Evolutionary conservation across 495 filamentous ascomycete genomes (phyloP).

Genomic region (Penicillium soppii): DNA sequence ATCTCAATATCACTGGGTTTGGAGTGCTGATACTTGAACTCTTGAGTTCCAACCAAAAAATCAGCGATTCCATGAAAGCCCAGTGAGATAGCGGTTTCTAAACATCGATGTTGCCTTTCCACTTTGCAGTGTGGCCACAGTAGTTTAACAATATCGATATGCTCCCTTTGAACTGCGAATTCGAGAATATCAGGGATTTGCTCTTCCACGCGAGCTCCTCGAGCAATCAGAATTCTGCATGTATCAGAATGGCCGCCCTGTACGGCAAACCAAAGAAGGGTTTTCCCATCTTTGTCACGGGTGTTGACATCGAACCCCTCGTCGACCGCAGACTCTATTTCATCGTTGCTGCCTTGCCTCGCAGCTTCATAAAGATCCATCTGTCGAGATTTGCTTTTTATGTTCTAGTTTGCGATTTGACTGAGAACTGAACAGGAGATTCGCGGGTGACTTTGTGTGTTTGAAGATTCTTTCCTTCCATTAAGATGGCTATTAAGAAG

Average conservation of each 20-base stretch:
- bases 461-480: background rate
- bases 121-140: background rate
- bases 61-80: background rate
- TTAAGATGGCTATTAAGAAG: background rate
- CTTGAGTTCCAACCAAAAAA: background rate
- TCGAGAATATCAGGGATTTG: background rate
- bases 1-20: background rate
- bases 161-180: background rate
- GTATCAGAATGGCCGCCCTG: background rate
- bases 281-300: background rate
- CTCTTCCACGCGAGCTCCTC: background rate
- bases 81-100: background rate
- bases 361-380: background rate
- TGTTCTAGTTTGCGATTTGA: background rate
- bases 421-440: background rate
- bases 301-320: background rate
- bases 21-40: background rate
- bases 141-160: background rate
- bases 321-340: background rate
- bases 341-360: background rate
- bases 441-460: background rate
- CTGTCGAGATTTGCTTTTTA: background rate
- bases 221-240: background rate
- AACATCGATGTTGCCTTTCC: background rate
- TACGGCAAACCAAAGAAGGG: background rate